Conservation (phyloP, 179 eudicot species). For the Vitellaria paradoxa region DNA sequence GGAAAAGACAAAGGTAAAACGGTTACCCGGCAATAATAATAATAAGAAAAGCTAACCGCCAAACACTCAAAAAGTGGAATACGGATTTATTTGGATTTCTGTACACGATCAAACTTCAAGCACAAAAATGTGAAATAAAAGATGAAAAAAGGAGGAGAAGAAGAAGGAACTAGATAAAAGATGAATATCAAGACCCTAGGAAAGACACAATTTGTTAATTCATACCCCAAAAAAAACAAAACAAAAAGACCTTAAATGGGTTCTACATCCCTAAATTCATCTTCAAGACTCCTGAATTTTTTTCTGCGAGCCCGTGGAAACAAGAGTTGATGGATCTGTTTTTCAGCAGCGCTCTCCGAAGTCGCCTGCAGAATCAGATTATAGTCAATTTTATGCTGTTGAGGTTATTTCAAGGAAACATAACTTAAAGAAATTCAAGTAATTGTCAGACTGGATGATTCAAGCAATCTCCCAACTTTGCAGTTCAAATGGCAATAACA, state of each 20-base stretch:
- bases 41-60: too few relatives aligned
- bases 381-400: background rate
- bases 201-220: too few relatives aligned
- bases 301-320: conserved; percentile 39
- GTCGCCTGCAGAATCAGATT: conserved; percentile 34
- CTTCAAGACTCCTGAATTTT: conserved; percentile 23
- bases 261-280: conserved; percentile 18
- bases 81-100: too few relatives aligned
- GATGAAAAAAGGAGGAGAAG: too few relatives aligned
- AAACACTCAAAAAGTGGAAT: too few relatives aligned
- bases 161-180: too few relatives aligned
- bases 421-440: background rate
- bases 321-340: conserved; percentile 49
- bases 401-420: background rate
- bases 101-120: too few relatives aligned
- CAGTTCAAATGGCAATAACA: background rate
- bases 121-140: too few relatives aligned
- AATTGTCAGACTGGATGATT: background rate
- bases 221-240: background rate
- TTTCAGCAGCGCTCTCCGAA: conserved; percentile 41
- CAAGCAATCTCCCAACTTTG: background rate
- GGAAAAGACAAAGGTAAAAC: too few relatives aligned
- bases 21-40: too few relatives aligned
- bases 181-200: too few relatives aligned
- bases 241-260: background rate